Evolutionary conservation across 179 eudicot species (phyloP), one percentile per base, ranked within the genome.

Genomic region (Beta lomatogona): DNA sequence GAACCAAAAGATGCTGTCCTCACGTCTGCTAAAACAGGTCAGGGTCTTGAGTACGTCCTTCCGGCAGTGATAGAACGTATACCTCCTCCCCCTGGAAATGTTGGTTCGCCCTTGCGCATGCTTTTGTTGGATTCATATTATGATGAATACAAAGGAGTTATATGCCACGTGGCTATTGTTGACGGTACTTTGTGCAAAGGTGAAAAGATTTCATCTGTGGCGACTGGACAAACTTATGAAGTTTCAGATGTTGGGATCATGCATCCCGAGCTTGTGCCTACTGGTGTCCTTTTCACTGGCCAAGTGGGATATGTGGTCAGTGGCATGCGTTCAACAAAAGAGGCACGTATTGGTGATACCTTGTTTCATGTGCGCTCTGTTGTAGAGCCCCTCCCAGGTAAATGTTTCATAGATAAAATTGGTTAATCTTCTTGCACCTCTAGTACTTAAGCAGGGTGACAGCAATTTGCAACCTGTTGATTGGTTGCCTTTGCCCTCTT

Each of bases 341-440:
- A 95, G 90, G 98, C 99, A 22, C 98, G 97, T 46, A 88, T 95
- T 79, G 99, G 99, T 15, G 99, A 95, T 89, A 95, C 99, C 73
- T 78, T 95, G 76, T 83, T 87, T 86, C 94, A 91, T 59, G 85
- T 77, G 74, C 85, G 91, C 63, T 80, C 83, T 71, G 83, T 79
- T 73, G 93, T 95, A 50, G 92, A 93, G 81, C 93, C 95, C 73
- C 97, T 95, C 64, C 98, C 98, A 82, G 99, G 99, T 93, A 92
- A 73, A 52, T 21, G 4, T 12, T 19, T 67, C 7, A 2, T 8
- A 6, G 16, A 10, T 9, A 71, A 21, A 48, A 36, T 71, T 52
- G 58, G 19, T 52, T 41, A 28, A 4, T 19, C 22, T 36, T 53
- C 25, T 36, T 75, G 66, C 67, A 58, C 19, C 59, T 36, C 28